Base-by-base conservation (phyloP, 148 eudicot genomes). In the Chenopodium album region DNA sequence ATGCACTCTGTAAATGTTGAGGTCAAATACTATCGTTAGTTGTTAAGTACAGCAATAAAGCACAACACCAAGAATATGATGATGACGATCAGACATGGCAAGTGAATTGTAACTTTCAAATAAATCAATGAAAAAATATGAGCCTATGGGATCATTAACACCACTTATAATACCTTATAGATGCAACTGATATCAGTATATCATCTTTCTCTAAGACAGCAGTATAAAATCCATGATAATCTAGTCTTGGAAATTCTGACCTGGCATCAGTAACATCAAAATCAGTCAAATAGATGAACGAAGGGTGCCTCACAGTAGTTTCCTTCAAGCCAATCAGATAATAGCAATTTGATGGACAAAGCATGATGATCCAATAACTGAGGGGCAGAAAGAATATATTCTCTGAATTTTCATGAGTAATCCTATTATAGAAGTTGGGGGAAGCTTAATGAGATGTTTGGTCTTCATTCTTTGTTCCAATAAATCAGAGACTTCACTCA, bases 131-230 rank as follows among this genome's bases (percentile, higher is more conserved):
- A 17, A 67, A 0, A 13, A 9, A 34, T 20, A 37, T 14, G 37
- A 23, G 20, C 37, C 52, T 48, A 17, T 20, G 10, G 64, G 44
- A 76, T 75, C 20, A 63, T 34, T 56, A 12, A 28, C 26, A 73
- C 44, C 84, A 76, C 37, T 26, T 12, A 6, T 48, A 52, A 50
- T 87, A 94, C 98, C 98, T 92, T 83, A 96, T 85, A 82, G 95
- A 91, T 82, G 99, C 99, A 37, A 92, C 91, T 34, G 91, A 91
- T 78, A 92, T 73, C 73, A 94, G 73, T 76, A 89, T 86, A 76
- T 94, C 99, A 88, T 94, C 86, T 87, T 90, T 94, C 91, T 96
- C 98, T 86, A 96, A 85, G 70, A 96, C 89, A 81, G 86, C 88
- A 0, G 98, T 91, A 87, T 92, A 90, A 82, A 96, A 96, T 28